Evolutionary conservation across 2,329 filamentous ascomycete species (phyloP).

Genomic region (Triangularia verruculosa): DNA sequence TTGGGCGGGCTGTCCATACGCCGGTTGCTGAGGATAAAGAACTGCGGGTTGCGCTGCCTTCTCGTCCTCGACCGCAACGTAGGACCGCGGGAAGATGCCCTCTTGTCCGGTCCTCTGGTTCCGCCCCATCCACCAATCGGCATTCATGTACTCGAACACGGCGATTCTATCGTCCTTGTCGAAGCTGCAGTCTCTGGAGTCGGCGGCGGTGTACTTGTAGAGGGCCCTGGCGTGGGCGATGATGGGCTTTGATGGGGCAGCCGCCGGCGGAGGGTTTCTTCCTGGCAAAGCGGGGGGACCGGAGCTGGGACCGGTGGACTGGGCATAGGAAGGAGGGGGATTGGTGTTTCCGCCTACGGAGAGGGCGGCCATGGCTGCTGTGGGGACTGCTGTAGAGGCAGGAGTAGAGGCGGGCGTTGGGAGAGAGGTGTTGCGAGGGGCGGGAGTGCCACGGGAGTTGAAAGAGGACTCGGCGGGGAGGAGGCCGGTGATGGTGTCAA

Average conservation of each 20-base stretch:
- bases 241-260: conserved; percentile 51
- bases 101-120: conserved; percentile 79
- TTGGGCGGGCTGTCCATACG: conserved; percentile 26
- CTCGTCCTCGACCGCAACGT: conserved; percentile 65
- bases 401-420: conserved; percentile 31
- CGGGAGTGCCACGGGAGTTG: conserved; percentile 39
- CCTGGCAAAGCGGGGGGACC: conserved; percentile 31
- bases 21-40: conserved; percentile 19
- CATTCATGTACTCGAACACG: conserved; percentile 91
- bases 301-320: conserved; percentile 37
- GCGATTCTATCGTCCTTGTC: conserved; percentile 76
- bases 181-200: conserved; percentile 78
- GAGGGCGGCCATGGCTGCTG: conserved; percentile 44
- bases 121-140: conserved; percentile 92
- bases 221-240: conserved; percentile 75
- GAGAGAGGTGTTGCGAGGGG: conserved; percentile 26
- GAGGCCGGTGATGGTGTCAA: conserved; percentile 69
- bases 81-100: conserved; percentile 93
- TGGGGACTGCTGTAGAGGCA: conserved; percentile 30
- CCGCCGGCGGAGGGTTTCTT: conserved; percentile 36
- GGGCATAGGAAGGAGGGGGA: conserved; percentile 51
- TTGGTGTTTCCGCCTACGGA: conserved; percentile 34
- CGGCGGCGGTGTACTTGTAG: conserved; percentile 76
- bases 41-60: conserved; percentile 25
- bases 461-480: conserved; percentile 70